phyloP scores from a whole-genome alignment of 1,284 basidiomycete genomes.

The Austroboletus niveus region DNA sequence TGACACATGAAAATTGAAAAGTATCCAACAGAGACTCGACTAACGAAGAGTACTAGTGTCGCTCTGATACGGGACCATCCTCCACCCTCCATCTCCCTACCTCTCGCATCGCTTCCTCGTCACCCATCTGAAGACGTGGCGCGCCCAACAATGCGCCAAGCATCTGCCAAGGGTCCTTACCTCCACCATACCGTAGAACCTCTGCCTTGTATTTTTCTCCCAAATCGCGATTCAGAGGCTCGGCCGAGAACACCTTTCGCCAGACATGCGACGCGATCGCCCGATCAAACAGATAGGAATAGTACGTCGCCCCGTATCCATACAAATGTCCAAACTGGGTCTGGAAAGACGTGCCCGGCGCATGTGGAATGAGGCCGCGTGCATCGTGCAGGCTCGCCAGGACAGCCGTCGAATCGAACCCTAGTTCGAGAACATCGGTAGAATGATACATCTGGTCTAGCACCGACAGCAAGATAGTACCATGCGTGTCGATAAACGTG shows the following conservation, averaged over 20 bases:
- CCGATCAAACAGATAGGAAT: constrained; percentile 95
- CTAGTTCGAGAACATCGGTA: constrained; percentile 45
- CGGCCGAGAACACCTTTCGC: constrained; percentile 66
- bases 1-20: neutral
- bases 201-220: constrained; percentile 82
- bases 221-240: constrained; percentile 60
- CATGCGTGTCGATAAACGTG: constrained; percentile 82
- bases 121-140: constrained; percentile 65
- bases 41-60: constrained; percentile 38
- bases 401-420: constrained; percentile 72
- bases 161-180: constrained; percentile 93
- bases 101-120: constrained; percentile 80
- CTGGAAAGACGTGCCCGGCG: constrained; percentile 85
- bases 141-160: constrained; percentile 71
- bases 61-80: constrained; percentile 55
- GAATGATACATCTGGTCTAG: constrained; percentile 94
- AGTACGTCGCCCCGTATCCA: constrained; percentile 97
- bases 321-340: constrained; percentile 95
- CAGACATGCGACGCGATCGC: constrained; percentile 93
- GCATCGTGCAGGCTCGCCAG: constrained; percentile 65
- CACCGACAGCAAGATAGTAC: constrained; percentile 87
- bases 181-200: constrained; percentile 82
- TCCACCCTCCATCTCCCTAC: constrained; percentile 88
- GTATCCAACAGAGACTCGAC: neutral
- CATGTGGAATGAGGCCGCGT: constrained; percentile 79